Base-by-base conservation (phyloP, 345 rosid species). In the Arabidopsis suecica region DNA sequence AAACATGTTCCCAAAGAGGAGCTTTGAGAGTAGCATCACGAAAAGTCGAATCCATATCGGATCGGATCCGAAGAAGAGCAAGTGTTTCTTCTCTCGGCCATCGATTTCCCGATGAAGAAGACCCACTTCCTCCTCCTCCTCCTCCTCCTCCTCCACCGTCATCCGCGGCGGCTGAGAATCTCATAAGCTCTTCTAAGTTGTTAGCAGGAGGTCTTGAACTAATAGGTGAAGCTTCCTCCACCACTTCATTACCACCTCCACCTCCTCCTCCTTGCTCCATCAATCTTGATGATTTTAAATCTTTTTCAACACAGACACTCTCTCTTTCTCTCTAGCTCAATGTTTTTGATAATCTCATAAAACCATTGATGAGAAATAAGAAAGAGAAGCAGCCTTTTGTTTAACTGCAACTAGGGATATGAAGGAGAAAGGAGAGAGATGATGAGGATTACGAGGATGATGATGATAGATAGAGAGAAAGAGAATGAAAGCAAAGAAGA, bases 51-150 rank as follows among this genome's bases (percentile, higher is more conserved):
- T 91, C 96, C 98, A 93, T 93, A 12, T 93, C 98, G 36, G 96
- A 88, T 89, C 98, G 85, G 82, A 91, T 91, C 78, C 79, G 83
- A 41, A 93, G 83, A 60, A 93, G 96, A 7, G 92, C 92, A 37
- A 89, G 77, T 14, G 98, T 91, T 73, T 93, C 97, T 83, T 88
- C 96, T 64, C 97, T 83, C 1, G 97, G 97, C 98, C 98, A 93
- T 77, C 98, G 75, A 41, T 86, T 93, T 30, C 97, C 93, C 36
- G 78, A 66, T 9, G 78, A 71, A 64, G 78, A 78, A 59, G 73
- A 66, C 2, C 69, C 69, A 13, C 89, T 77, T 13, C 83, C 71
- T 8, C 67, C 78, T 23, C 85, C 86, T 7, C 44, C 76, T 0
- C 77, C 85, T 8, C 76, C 79, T n/a, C 80, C 89, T 5, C 78